Evolutionary conservation across 2,329 filamentous ascomycete genomes (phyloP), one percentile per base, ranked within the genome.

Genomic region (Stemphylium lycopersici): DNA sequence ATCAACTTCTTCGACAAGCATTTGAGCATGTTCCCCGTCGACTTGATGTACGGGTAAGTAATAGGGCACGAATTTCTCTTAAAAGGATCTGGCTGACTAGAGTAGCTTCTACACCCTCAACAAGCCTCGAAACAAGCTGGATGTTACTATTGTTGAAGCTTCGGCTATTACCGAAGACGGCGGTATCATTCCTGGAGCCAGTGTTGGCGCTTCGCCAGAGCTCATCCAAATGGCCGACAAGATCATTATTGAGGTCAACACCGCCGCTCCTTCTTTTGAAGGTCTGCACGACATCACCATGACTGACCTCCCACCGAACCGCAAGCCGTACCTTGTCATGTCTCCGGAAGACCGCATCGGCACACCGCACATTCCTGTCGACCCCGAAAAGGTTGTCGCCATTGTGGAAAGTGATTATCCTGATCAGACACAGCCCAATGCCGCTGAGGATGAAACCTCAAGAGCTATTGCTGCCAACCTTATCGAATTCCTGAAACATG

Each of bases 1-100:
- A 96, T 96, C 78, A 87, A 93, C 59, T 96, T 96, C 78, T 96
- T 96, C 73, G 91, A 96, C 76, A 96, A 96, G 80, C 91, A 96
- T 79, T 76, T 96, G 71, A 92, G 88, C 77, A 96, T 96, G 91
- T 96, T 96, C 74, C 91, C 91, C 3, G 84, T 88, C 34, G 91
- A 96, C 72, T 80, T 96, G 61, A 89, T 93, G 74, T 95, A 95
- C 73, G 79, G 77, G 44, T 72, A 76, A 69, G 68, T 69, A 63
- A 12, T 71, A 78, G 4, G 6, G n/a, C 13, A 6, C 47, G 15
- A 40, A 18, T 12, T 6, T 22, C 11, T 16, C 36, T 11, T 13
- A 8, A 12, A 33, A 36, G 18, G n/a, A 36, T 18, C 38, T 16
- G 51, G 56, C 57, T 67, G 40, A 43, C 18, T 24, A 0, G 13